Evolutionary conservation across 345 rosid species (phyloP).

Genomic region (Melaleuca alternifolia): DNA sequence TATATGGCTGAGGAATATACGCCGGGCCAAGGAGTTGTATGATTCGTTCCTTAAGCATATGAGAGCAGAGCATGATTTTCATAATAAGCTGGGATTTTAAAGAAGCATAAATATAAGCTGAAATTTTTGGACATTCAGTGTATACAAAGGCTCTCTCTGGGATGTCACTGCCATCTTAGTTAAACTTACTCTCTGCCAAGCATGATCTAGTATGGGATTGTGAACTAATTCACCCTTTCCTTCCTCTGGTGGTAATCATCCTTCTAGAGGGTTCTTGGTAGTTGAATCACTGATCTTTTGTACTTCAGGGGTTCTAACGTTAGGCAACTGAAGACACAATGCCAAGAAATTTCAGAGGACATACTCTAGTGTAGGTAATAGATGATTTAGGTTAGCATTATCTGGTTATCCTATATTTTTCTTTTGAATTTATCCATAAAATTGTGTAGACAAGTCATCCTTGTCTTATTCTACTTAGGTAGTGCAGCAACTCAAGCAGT

Average conservation of each 20-base stretch:
- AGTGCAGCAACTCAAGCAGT: not conserved
- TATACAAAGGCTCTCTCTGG: not conserved
- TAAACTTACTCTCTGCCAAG: not conserved
- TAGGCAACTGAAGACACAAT: not conserved
- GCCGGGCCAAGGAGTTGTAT: not conserved
- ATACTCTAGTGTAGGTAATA: not conserved
- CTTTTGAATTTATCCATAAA: not conserved
- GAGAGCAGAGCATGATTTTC: not conserved
- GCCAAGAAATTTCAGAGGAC: not conserved
- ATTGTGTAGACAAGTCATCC: not conserved
- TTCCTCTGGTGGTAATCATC: not conserved
- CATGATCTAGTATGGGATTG: not conserved
- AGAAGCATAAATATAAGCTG: not conserved
- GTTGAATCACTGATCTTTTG: not conserved
- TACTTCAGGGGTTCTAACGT: not conserved
- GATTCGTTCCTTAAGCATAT: not conserved
- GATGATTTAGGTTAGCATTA: not conserved
- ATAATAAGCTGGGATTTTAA: not conserved
- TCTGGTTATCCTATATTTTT: not conserved
- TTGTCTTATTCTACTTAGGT: not conserved
- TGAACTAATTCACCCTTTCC: not conserved
- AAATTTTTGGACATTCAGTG: not conserved
- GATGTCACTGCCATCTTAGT: not conserved
- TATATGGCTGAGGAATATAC: not conserved
- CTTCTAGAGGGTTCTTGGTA: not conserved